A percentile compares a stretch with the other conserved stretches of the same genome.
Conservation (phyloP, 129 eudicot species). For the Rutidosis leptorrhynchoides region DNA sequence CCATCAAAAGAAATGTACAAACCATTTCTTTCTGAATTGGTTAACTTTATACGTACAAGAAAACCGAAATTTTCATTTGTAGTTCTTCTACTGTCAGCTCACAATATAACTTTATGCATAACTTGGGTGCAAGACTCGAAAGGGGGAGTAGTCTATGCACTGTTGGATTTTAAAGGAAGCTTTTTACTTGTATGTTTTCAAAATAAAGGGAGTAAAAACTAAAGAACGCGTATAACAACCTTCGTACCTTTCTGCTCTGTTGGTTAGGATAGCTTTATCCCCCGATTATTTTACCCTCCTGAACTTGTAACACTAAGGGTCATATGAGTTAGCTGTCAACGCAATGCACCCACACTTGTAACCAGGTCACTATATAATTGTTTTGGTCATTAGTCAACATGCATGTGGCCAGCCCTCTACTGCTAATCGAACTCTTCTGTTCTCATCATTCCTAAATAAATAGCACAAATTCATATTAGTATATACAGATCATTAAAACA, state of each 20-base stretch:
- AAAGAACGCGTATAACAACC: not conserved
- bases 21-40: not conserved
- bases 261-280: constrained; percentile 14
- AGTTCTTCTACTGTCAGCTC: not conserved
- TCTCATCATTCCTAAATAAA: constrained; percentile 16
- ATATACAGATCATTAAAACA: not conserved
- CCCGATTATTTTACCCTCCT: not conserved
- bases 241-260: constrained; percentile 7
- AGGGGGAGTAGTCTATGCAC: not conserved
- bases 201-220: not conserved
- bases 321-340: not conserved
- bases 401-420: constrained; percentile 18
- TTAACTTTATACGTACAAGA: not conserved
- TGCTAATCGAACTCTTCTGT: not conserved
- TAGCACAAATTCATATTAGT: constrained; percentile 8
- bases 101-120: not conserved
- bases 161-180: not conserved
- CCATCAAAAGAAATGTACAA: not conserved
- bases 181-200: not conserved
- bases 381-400: not conserved
- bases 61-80: not conserved
- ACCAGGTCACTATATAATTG: not conserved
- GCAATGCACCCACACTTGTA: constrained; percentile 7
- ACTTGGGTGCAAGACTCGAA: not conserved
- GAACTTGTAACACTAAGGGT: constrained; percentile 7